These are phyloP conservation scores for Ogataea pini DNA, from an alignment of 805 yeast genomes.

Conservation along the genomic window DNA sequence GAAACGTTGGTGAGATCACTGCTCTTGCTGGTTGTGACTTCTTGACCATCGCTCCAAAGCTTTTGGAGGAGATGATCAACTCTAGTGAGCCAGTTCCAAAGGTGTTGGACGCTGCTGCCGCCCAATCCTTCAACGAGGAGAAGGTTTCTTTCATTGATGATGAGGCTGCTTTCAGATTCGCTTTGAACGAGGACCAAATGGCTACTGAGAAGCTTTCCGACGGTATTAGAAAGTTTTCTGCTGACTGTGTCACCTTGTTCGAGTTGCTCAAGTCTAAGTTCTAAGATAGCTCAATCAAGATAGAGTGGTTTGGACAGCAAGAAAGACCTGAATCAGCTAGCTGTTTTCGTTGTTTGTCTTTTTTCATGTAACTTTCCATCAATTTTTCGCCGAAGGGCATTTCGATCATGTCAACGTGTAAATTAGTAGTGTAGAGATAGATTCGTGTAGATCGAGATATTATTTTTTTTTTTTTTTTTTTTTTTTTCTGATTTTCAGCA, in stretches of 20 bases:
- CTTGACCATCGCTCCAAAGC: slow-evolving; percentile 91
- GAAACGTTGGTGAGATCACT: slow-evolving; percentile 93
- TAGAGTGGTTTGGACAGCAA: not conserved
- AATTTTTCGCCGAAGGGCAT: not conserved
- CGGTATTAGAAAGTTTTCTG: slow-evolving; percentile 97
- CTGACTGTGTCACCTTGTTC: slow-evolving; percentile 82
- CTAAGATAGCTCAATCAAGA: not conserved
- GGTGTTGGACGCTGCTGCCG: slow-evolving; percentile 69
- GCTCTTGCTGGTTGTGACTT: slow-evolving; percentile 97
- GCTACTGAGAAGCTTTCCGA: slow-evolving; percentile 96
- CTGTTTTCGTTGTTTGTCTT: slow-evolving; percentile 1
- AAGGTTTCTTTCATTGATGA: slow-evolving; percentile 82
- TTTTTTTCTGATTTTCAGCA: too few species aligned
- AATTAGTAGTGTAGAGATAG: too few species aligned
- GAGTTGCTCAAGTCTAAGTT: slow-evolving; percentile 45
- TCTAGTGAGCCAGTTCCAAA: slow-evolving; percentile 79
- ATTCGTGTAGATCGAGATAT: too few species aligned
- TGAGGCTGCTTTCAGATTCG: slow-evolving; percentile 88
- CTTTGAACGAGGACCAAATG: slow-evolving; percentile 95
- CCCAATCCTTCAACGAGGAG: slow-evolving; percentile 53
- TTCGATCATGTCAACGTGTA: not conserved
- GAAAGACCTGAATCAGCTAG: not conserved
- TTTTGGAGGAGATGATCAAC: slow-evolving; percentile 84
- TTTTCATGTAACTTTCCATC: not conserved
- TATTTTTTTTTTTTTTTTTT: too few species aligned